Conservation (phyloP, 2,329 filamentous ascomycete species). For the Fusarium sulawesiense region DNA sequence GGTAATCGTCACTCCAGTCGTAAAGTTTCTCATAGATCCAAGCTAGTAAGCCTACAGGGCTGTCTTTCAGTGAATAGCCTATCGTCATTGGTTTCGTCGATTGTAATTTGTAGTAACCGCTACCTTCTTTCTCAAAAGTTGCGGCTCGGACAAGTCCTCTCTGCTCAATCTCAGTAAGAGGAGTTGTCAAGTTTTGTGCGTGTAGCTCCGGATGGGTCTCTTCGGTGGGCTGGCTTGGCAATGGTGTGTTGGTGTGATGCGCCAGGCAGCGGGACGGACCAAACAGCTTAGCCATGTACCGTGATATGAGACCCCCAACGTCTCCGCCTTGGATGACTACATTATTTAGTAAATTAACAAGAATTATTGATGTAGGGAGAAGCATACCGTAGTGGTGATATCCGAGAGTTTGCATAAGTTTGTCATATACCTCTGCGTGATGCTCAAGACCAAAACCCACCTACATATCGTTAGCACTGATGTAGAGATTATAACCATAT, state of each 20-base stretch:
- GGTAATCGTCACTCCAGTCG: background rate
- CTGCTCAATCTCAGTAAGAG: background rate
- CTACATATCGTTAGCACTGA: no score
- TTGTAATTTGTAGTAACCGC: background rate
- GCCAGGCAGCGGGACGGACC: no score
- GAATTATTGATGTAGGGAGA: no score
- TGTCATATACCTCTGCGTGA: background rate
- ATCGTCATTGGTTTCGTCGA: background rate
- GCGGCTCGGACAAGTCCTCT: background rate
- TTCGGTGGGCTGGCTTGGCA: no score
- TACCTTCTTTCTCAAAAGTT: background rate
- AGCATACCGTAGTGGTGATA: background rate
- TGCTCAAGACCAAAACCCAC: background rate
- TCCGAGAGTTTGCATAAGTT: background rate
- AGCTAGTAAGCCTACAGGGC: background rate
- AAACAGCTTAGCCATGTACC: background rate
- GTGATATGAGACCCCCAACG: background rate
- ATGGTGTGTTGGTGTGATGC: no score
- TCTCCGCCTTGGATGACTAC: background rate
- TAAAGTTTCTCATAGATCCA: background rate
- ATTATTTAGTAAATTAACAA: no score
- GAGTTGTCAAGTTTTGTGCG: no score
- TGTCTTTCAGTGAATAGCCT: background rate
- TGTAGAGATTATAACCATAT: no score
- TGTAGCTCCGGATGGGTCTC: no score